Base-by-base conservation (phyloP, 108 stramenopile genomes). In the Skeletonema marinoi region DNA sequence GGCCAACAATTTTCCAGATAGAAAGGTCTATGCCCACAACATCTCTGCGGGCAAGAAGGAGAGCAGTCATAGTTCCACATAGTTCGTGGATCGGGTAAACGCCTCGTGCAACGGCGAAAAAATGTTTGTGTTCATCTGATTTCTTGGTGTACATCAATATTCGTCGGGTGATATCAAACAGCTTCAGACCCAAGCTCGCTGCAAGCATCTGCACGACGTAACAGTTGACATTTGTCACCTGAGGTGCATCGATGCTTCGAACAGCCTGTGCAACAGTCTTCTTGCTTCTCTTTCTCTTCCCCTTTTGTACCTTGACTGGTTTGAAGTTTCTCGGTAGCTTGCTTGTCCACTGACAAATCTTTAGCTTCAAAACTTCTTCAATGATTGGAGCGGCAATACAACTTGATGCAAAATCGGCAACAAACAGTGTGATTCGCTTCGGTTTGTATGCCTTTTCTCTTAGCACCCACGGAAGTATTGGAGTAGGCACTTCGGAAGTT, bases 71-170 rank as follows among this genome's bases (percentile, higher is more conserved):
- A 13, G 93, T 93, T 17, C 95, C 98, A 73, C 98, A 98, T 4
- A 97, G 82, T 82, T 98, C 98, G 59, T 96, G 96, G 63, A 98
- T 89, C 19, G 98, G 98, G 73, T 96, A 98, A 8, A 93, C 58
- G 1, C 97, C 97, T 42, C 98, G 92, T 66, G 81, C 88, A 51
- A 96, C 54, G 21, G 96, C 93, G 69, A 90, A 96, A 39, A 92
- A 90, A 9, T 68, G 63, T 73, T 94, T 93, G 66, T 88, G 67
- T 7, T 68, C 78, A 70, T 93, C 74, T 4, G 72, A n/a, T 14
- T 74, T 54, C 69, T 94, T 96, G 38, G 93, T 93, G 83, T 94
- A 96, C 90, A 96, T 89, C 41, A 93, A 71, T 19, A 94, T 88
- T n/a, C 95, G 81, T 51, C 95, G 92, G 6, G 83, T 73, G 7